Percentiles rank a stretch among this genome's conserved stretches.
phyloP scores from a whole-genome alignment of 148 eudicot species.

The Chenopodium berlandieri region DNA sequence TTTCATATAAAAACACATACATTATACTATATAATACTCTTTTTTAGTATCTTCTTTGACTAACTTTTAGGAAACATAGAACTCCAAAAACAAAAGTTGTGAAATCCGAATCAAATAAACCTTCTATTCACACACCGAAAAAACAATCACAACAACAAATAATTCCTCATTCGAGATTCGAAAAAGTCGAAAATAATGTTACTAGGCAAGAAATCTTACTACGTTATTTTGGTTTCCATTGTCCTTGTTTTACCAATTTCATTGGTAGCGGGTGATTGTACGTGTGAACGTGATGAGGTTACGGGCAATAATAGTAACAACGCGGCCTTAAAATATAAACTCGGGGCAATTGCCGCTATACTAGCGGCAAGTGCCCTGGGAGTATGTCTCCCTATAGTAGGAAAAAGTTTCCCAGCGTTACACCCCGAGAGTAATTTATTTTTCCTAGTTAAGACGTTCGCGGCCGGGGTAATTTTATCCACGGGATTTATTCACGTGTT shows the following conservation, averaged over 20 bases:
- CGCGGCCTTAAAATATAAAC: constrained; percentile 26
- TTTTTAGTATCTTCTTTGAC: background rate
- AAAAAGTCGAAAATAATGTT: background rate
- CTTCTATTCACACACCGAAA: background rate
- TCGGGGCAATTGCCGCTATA: constrained; percentile 46
- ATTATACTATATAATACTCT: no score
- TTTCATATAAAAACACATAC: no score
- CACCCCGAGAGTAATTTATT: constrained; percentile 47
- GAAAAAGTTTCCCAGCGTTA: constrained; percentile 37
- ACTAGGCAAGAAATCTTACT: background rate
- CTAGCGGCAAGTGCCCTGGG: constrained; percentile 46
- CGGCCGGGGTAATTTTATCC: constrained; percentile 62
- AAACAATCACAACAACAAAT: background rate
- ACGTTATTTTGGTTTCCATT: background rate
- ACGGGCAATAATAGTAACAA: background rate
- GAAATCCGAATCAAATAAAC: background rate
- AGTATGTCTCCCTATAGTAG: constrained; percentile 43
- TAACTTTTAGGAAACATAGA: background rate
- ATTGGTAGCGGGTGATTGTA: background rate
- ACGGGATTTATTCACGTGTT: constrained; percentile 77
- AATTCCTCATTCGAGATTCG: no score
- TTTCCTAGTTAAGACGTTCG: constrained; percentile 55
- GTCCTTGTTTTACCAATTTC: background rate
- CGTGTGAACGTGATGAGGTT: background rate
- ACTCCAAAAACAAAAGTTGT: background rate